A percentile compares a stretch with the other conserved stretches of the same genome.
Evolutionary conservation across 371 early-diverging fungal genomes (phyloP).

Genomic region (Mortierella sp.): DNA sequence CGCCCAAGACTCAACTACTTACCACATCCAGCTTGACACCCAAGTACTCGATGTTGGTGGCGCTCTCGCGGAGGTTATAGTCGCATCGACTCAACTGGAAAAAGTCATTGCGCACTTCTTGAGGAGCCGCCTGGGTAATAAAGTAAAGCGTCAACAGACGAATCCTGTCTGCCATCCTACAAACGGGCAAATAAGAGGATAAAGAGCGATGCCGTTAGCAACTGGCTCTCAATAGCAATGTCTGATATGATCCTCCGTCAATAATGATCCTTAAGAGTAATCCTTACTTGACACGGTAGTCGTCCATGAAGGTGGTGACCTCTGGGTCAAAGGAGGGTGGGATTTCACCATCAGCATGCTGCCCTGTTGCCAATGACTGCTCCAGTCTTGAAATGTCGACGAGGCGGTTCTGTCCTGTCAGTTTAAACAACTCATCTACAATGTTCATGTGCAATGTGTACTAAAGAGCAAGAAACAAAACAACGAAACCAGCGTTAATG

Average conservation of each 20-base stretch:
- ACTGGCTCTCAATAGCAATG: background rate
- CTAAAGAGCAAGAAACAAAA: constrained; percentile 4
- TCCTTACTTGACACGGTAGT: constrained; percentile 45
- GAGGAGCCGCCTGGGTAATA: constrained; percentile 76
- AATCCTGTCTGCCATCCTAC: constrained; percentile 80
- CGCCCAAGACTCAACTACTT: background rate
- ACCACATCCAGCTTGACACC: constrained; percentile 73
- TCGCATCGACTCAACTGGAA: constrained; percentile 55
- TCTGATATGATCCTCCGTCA: background rate
- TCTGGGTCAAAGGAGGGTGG: constrained; percentile 54
- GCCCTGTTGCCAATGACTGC: constrained; percentile 57
- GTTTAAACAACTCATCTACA: constrained; percentile 86
- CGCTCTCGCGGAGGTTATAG: constrained; percentile 79
- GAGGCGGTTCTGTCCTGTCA: constrained; percentile 84
- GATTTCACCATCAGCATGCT: constrained; percentile 48
- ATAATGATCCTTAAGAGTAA: background rate
- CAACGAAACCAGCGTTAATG: background rate
- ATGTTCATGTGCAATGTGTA: constrained; percentile 86
- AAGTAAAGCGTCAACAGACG: constrained; percentile 91
- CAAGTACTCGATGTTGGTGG: constrained; percentile 82
- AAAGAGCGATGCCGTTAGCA: background rate
- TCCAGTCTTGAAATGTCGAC: constrained; percentile 83
- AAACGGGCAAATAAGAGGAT: background rate
- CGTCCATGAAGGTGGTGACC: constrained; percentile 46
- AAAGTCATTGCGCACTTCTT: constrained; percentile 58